Conservation (phyloP, 495 filamentous ascomycete species). For the Penicillium canescens region DNA sequence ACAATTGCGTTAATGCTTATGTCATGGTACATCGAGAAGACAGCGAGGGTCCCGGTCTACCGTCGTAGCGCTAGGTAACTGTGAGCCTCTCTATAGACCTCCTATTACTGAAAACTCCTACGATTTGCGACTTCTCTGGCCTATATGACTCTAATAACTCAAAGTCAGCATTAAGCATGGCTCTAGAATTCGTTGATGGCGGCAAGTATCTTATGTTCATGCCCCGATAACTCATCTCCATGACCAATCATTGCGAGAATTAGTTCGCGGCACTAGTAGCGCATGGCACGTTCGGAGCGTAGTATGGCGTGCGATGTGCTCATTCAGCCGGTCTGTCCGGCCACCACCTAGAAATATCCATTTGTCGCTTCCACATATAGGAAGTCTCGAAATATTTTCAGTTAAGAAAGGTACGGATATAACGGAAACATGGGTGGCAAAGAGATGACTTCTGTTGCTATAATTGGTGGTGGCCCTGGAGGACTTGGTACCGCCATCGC, state of each 20-base stretch:
- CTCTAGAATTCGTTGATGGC: too few species aligned
- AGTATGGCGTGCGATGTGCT: constrained; percentile 16
- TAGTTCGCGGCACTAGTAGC: background rate
- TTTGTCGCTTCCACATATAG: background rate
- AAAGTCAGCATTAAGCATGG: too few species aligned
- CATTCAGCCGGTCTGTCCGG: background rate
- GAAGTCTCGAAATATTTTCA: background rate
- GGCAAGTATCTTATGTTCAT: too few species aligned
- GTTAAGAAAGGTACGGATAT: background rate
- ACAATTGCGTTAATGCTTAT: too few species aligned
- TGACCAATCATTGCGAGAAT: background rate
- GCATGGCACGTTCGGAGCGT: constrained; percentile 7
- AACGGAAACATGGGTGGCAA: constrained; percentile 16
- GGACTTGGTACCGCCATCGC: constrained; percentile 52
- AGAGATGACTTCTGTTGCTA: constrained; percentile 25
- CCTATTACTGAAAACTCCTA: too few species aligned
- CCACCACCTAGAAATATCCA: background rate
- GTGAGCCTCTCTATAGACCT: too few species aligned
- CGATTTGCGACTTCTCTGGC: too few species aligned
- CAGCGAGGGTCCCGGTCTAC: too few species aligned
- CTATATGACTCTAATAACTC: too few species aligned
- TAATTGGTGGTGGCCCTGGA: constrained; percentile 49
- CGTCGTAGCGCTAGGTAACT: too few species aligned
- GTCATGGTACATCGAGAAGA: too few species aligned
- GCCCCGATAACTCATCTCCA: background rate